phyloP scores from a whole-genome alignment of 1,284 basidiomycete species.

The Hemileia vastatrix region DNA sequence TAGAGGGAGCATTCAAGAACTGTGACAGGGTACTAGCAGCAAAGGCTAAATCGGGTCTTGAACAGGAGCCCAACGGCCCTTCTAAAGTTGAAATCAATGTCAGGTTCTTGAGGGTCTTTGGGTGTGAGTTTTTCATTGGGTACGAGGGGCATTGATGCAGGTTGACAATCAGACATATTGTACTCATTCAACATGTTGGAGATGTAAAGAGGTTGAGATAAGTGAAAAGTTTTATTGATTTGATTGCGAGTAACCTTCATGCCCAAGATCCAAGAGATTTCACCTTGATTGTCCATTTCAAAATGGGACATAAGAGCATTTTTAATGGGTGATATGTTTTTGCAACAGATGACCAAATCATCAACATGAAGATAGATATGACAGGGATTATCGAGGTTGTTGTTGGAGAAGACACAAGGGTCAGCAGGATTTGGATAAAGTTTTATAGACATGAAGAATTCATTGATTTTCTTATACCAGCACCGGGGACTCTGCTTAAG shows the following conservation, averaged over 20 bases:
- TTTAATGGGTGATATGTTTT: neutral
- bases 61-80: slow-evolving; percentile 1
- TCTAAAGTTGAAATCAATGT: neutral
- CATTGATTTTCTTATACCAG: too few relatives aligned
- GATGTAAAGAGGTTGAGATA: neutral
- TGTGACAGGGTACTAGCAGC: too few relatives aligned
- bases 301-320: neutral
- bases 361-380: slow-evolving; percentile 7
- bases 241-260: slow-evolving; percentile 5
- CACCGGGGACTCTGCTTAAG: too few relatives aligned
- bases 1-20: too few relatives aligned
- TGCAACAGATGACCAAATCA: neutral
- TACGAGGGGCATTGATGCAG: neutral
- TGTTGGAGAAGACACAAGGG: neutral
- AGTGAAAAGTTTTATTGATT: too few relatives aligned
- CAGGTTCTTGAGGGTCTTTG: too few relatives aligned
- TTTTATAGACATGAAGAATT: too few relatives aligned
- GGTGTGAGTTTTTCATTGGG: neutral
- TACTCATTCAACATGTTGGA: neutral
- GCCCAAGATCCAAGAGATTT: neutral
- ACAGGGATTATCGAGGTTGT: neutral
- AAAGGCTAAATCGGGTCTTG: too few relatives aligned
- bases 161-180: neutral
- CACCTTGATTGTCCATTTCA: slow-evolving; percentile 8
- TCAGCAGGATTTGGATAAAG: neutral